phyloP scores from a whole-genome alignment of 1,284 basidiomycete genomes.

The Vanrija sp. region DNA sequence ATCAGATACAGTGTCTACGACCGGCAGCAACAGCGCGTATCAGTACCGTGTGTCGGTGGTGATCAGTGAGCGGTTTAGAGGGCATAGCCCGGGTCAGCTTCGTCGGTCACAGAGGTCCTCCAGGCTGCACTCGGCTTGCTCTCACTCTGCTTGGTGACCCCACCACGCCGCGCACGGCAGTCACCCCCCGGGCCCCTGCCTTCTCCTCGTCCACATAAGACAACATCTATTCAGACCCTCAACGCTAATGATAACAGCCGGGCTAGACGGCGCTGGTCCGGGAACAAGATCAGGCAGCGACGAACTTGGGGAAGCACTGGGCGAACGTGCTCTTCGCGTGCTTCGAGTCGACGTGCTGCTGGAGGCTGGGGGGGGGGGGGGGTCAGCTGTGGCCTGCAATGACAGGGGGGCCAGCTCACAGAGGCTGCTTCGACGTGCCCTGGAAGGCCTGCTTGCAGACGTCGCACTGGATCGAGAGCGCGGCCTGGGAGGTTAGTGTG shows the following conservation, averaged over 20 bases:
- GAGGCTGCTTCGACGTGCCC: slow-evolving; percentile 49
- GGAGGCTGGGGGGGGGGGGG: slow-evolving; percentile 29
- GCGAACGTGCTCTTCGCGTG: slow-evolving; percentile 33
- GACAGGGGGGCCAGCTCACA: slow-evolving; percentile 28
- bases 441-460: slow-evolving; percentile 53
- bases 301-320: slow-evolving; percentile 40
- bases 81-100: too few relatives aligned
- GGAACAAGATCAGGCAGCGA: slow-evolving; percentile 10
- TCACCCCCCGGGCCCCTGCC: too few relatives aligned
- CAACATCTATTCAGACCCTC: neutral
- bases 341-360: slow-evolving; percentile 37
- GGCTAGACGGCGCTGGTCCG: neutral
- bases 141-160: too few relatives aligned
- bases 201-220: neutral
- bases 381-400: neutral
- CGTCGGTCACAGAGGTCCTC: too few relatives aligned
- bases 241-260: neutral
- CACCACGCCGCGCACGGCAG: too few relatives aligned
- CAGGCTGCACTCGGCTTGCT: too few relatives aligned
- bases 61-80: too few relatives aligned
- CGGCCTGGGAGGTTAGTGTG: slow-evolving; percentile 33
- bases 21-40: too few relatives aligned
- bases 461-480: slow-evolving; percentile 51
- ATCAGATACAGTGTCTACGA: too few relatives aligned
- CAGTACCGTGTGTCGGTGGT: too few relatives aligned